A percentile compares a stretch with the other conserved stretches of the same genome.
Conservation (phyloP, 441 rosid genomes). For the Melastoma candidum region DNA sequence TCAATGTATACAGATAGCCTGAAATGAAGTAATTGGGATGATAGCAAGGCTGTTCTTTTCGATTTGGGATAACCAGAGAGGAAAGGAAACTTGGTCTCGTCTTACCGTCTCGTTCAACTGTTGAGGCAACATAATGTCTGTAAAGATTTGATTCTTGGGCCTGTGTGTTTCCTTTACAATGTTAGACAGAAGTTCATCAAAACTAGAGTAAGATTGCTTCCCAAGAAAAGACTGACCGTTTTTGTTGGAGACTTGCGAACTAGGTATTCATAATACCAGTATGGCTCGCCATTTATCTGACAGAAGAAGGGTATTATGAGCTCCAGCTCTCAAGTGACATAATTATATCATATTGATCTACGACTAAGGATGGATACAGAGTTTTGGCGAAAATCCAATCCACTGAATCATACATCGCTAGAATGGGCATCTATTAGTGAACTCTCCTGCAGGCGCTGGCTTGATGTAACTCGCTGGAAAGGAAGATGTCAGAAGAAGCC, state of each 20-base stretch:
- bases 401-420: constrained; percentile 40
- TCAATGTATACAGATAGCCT: constrained; percentile 77
- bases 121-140: constrained; percentile 70
- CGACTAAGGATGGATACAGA: neutral
- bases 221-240: constrained; percentile 29
- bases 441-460: constrained; percentile 81
- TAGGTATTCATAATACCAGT: constrained; percentile 84
- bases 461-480: constrained; percentile 83
- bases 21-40: constrained; percentile 16
- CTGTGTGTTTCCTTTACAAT: constrained; percentile 28
- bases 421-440: constrained; percentile 75
- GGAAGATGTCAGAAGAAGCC: no score
- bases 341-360: neutral
- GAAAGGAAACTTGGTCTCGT: constrained; percentile 1
- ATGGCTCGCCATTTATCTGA: constrained; percentile 80
- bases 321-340: neutral
- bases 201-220: constrained; percentile 5
- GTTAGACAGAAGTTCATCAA: neutral
- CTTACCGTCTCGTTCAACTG: constrained; percentile 85
- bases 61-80: neutral
- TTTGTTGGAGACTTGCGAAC: constrained; percentile 83
- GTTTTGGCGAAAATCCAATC: neutral
- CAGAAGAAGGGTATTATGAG: constrained; percentile 7
- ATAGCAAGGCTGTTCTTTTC: neutral
- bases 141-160: constrained; percentile 67